Conservation (phyloP, 257 asterid species). For the Solanum bulbocastanum region DNA sequence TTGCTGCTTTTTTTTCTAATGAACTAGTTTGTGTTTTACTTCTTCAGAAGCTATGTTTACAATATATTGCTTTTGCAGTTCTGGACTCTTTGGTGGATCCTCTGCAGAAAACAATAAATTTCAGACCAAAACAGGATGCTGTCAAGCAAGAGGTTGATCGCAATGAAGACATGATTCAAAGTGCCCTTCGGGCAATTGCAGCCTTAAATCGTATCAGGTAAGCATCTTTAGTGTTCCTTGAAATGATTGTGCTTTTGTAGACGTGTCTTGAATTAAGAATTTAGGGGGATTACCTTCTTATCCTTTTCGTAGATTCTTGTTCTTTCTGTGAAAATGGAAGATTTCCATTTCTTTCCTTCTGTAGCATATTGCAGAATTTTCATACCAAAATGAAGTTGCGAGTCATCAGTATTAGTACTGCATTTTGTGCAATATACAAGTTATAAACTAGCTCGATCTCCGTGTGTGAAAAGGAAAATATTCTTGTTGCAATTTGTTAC, state of each 20-base stretch:
- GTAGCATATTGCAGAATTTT: background rate
- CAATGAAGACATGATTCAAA: conserved; percentile 95
- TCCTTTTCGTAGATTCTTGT: background rate
- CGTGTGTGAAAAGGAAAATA: background rate
- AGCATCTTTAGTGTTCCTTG: background rate
- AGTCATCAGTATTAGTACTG: background rate
- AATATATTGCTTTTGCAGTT: conserved; percentile 33
- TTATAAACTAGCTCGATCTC: background rate
- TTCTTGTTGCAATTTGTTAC: background rate
- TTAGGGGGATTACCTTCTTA: background rate
- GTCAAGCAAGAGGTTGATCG: conserved; percentile 99
- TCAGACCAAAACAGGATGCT: conserved; percentile 88
- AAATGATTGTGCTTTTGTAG: background rate
- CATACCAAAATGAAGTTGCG: background rate
- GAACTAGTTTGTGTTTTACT: background rate
- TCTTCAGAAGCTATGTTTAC: background rate
- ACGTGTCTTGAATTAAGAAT: background rate
- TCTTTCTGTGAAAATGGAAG: background rate
- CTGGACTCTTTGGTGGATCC: conserved; percentile 96
- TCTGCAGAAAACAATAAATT: conserved; percentile 78
- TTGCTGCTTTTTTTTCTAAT: background rate
- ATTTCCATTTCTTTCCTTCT: background rate
- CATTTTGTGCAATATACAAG: background rate
- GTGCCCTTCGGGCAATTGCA: conserved; percentile 91
- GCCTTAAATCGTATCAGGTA: conserved; percentile 90